Evolutionary conservation across 1,284 basidiomycete genomes (phyloP), one percentile per base, ranked within the genome.

Genomic region (Trichosporon faecale): DNA sequence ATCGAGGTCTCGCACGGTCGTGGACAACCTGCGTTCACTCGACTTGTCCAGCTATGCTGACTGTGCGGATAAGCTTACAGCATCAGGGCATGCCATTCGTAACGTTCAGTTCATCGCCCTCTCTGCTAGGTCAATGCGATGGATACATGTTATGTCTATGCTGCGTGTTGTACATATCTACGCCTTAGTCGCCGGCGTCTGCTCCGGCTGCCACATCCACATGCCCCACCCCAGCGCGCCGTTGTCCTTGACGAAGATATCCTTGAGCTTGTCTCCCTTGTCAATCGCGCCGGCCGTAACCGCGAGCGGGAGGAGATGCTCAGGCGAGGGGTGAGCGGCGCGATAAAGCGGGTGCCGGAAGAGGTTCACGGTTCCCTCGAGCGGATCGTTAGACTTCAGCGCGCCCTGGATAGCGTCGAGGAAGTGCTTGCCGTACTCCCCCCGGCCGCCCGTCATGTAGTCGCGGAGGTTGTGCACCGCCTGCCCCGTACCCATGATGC

Each of bases 381-480:
- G 31, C 1, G 76, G 71, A 7, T 72, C 63, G 3, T 69, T 14
- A 29, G 76, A 76, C 3, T 61, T 31, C 31, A 79, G 57, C 1
- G 80, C 77, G 0, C 65, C 40, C 1, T 60, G 46, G 29, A 76
- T 65, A 1, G 77, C 78, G 1, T 70, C 46, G 16, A 82, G 69
- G 75, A 81, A 83, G 2, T 74, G 71, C 46, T 33, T 64, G 49
- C 69, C 69, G 49, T 70, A 70, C 63, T 64, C 33, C 6, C 23
- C 65, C 16, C 40, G 12, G 8, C 46, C 49, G 46, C 65, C 68
- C 29, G 23, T 66, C 68, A 78, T 76, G 63, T 74, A 67, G 66
- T 83, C 83, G 37, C 83, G 77, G 0, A 84, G 75, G 67, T 83
- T 83, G 72, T 84, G 83, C 1, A 83, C 80, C 1, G 76, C 75